Evolutionary conservation across 2,329 filamentous ascomycete genomes (phyloP), one percentile per base, ranked within the genome.

Genomic region (Pseudogymnoascus sp.): DNA sequence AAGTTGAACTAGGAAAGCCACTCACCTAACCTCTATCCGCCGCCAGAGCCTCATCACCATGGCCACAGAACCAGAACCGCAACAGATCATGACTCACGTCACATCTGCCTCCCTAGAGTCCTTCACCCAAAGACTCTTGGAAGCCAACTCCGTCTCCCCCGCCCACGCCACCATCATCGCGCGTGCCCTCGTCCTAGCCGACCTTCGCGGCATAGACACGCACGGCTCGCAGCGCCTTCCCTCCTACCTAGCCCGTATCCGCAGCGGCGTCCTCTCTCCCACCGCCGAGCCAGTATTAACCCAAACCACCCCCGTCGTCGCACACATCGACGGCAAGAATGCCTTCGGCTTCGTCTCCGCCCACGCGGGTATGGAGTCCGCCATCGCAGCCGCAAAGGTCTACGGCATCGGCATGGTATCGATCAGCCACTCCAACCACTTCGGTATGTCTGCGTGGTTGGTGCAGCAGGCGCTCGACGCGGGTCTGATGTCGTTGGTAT

Each of bases 401-500:
- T 84, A 79, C 67, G 89, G 89, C 11, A 89, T 93, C 64, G 90
- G 89, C 25, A 85, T 94, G 81, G 87, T 87, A 0, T 84, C 81
- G 62, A 78, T 93, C 68, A 88, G 86, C 72, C 86, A 88, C 73
- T 89, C 85, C 39, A 93, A 93, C 67, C 89, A 93, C 72, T 92
- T 89, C 68, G 90, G 90, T 60, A 94, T 94, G 89, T 81, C 81
- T 3, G 89, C 90, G 0, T 93, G 89, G 87, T 70, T 91, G 0
- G 88, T 91, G 9, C 86, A 90, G 71, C 85, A 91, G 72, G 90
- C 89, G 0, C 73, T 92, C 12, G 87, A 93, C 62, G 85, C 81
- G 0, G 78, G 79, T 37, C 85, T 89, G 81, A 86, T 89, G 87
- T 65, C 65, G 59, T 62, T 74, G 2, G 72, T 70, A 0, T 74